Base-by-base conservation (phyloP, 1,139 yeast species). In the Pichia terricola region DNA sequence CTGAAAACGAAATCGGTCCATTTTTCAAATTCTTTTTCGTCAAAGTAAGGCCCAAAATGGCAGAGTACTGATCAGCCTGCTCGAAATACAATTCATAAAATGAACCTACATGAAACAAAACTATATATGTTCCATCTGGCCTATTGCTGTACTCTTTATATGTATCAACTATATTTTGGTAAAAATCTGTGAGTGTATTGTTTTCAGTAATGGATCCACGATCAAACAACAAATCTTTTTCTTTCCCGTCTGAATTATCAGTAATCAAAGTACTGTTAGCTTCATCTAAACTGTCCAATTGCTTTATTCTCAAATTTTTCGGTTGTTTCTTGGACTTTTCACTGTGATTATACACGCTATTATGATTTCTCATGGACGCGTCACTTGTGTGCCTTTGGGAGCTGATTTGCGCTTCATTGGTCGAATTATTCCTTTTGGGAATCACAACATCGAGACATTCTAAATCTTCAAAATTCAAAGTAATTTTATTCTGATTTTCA, bases 11-110 rank as follows among this genome's bases (percentile, higher is more conserved):
- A 1, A 88, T 77, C 39, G 70, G 73, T 43, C 64, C 67, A 34
- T 63, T 68, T 35, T 75, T 73, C 51, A 64, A 61, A 16, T 61
- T 65, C 55, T 66, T 73, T 42, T 66, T 67, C 4, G 84, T 75
- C 6, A 78, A 62, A 39, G 75, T 72, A 30, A 91, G 64, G 34
- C 89, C 89, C 42, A 91, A 63, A 46, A 75, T 64, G 2, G 85
- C 81, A 0, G 87, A 95, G 60, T 73, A 81, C 35, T 69, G 70
- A 28, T 77, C 76, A 0, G 97, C 97, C 52, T 88, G 95, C 41
- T 88, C 89, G 56, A 84, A 87, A 58, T 89, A 89, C 6, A 89
- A 64, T 56, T 88, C 97, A 58, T 86, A 91, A 62, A 91, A 91
- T 34, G 94, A 77, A 0, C 96, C 91, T 65, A 91, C 94, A 57